Conservation (phyloP, 139 green algal genomes). For the Chlorella sp. region DNA sequence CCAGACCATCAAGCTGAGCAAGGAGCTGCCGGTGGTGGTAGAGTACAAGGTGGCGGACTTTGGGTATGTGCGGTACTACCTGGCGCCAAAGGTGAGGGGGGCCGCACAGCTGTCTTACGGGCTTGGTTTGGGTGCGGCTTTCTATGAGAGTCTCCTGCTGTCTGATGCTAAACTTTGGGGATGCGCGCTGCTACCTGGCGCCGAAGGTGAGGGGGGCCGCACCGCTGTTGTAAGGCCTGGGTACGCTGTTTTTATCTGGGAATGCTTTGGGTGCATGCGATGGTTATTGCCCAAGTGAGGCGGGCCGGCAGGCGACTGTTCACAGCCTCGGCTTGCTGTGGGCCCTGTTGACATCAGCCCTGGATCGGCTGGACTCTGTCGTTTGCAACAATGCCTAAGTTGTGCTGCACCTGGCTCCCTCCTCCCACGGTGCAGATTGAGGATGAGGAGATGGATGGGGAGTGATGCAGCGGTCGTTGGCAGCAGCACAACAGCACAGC, state of each 20-base stretch:
- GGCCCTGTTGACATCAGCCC: too few species aligned
- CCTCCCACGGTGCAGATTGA: conserved; percentile 11
- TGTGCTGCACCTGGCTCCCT: neutral
- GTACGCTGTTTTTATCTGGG: too few species aligned
- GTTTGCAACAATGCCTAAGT: neutral
- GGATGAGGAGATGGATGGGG: conserved; percentile 29
- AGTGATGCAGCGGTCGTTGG: neutral
- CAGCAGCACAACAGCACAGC: neutral
- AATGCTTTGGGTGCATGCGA: too few species aligned
- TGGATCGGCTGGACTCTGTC: neutral
- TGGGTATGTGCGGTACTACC: conserved; percentile 78
- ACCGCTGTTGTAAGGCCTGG: too few species aligned
- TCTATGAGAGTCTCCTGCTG: too few species aligned
- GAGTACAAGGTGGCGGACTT: conserved; percentile 93
- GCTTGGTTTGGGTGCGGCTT: too few species aligned
- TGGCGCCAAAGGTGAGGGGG: conserved; percentile 81
- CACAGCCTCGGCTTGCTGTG: too few species aligned
- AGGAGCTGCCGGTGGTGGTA: conserved; percentile 92
- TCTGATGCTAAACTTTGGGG: too few species aligned
- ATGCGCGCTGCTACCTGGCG: neutral
- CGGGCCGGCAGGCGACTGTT: too few species aligned
- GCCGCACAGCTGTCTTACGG: too few species aligned
- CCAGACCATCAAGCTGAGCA: conserved; percentile 67
- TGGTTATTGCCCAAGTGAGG: too few species aligned
- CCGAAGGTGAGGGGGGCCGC: neutral